Evolutionary conservation across 2,329 filamentous ascomycete species (phyloP).

Genomic region (Cryphonectria radicalis): DNA sequence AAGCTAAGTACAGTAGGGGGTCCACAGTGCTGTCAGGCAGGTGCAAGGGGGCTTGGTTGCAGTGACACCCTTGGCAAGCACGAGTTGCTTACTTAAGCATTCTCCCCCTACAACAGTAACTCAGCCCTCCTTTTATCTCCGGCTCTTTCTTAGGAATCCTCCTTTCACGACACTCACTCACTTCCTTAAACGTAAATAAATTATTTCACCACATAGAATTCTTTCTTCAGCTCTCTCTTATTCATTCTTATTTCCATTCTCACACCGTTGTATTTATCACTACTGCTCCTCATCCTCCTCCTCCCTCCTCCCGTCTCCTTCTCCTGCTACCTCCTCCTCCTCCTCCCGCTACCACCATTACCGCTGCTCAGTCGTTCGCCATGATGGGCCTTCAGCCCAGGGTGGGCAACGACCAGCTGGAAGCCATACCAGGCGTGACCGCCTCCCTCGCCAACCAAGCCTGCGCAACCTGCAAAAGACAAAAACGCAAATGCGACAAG

Average conservation of each 20-base stretch:
- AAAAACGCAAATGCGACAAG: constrained; percentile 60
- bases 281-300: no score
- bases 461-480: constrained; percentile 39
- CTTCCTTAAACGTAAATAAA: neutral
- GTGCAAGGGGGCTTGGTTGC: neutral
- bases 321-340: neutral
- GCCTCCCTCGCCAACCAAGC: constrained; percentile 31
- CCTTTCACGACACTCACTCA: neutral
- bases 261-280: neutral
- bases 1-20: neutral
- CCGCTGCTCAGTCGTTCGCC: neutral
- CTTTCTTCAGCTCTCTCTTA: no score
- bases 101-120: neutral
- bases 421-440: constrained; percentile 19
- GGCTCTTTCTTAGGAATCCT: neutral
- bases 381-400: constrained; percentile 10
- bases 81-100: neutral
- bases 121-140: neutral
- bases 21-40: neutral
- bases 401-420: constrained; percentile 3
- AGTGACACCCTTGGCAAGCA: neutral
- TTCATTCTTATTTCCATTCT: no score
- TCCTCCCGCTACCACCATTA: no score
- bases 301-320: no score
- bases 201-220: neutral